Base-by-base conservation (phyloP, 169 alveolate genomes). In the Babesia caballi region DNA sequence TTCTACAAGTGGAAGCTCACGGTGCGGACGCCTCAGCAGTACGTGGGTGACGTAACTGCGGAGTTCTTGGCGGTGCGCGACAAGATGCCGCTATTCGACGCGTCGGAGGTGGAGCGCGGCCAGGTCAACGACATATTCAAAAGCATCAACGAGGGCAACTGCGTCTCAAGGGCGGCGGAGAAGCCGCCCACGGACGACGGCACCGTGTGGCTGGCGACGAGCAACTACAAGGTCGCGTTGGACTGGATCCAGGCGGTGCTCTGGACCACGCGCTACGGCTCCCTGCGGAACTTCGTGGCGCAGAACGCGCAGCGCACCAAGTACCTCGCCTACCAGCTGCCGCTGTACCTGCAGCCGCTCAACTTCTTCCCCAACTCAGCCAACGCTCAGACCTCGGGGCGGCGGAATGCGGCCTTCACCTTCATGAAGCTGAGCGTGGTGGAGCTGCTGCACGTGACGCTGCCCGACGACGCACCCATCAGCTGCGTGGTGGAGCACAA, bases 191-290 rank as follows among this genome's bases (percentile, higher is more conserved):
- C 58, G 12, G 63, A 75, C 14, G 76, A 81, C 27, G 53, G 66
- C 30, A 42, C 63, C 9, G 46, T 81, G 54, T 81, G 88, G 84
- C 52, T 81, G 11, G 88, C 84, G 19, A 72, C 88, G 19, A 60
- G 67, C 21, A 71, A 81, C 63, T 80, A 70, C 46, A 69, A 81
- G 51, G 71, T 81, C 27, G 88, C 88, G 21, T 23, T 73, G 23
- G 88, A 81, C 28, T 81, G 88, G 88, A 28, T 60, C 15, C 52
- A 41, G 17, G 83, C 88, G n/a, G 40, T 81, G 35, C 41, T 71
- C n/a, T 51, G 63, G 30, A 65, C 80, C 21, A 42, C 73, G 14
- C 59, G 80, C 12, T 81, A 81, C 58, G 88, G 88, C n/a, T 81
- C 88, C 21, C 66, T 81, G 41, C 65, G 66, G 19, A 81, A 81